A percentile compares a stretch with the other conserved stretches of the same genome.
These are phyloP conservation scores for Carex parvula DNA, from an alignment of 176 grass and related monocot genomes.

Conservation along the genomic window DNA sequence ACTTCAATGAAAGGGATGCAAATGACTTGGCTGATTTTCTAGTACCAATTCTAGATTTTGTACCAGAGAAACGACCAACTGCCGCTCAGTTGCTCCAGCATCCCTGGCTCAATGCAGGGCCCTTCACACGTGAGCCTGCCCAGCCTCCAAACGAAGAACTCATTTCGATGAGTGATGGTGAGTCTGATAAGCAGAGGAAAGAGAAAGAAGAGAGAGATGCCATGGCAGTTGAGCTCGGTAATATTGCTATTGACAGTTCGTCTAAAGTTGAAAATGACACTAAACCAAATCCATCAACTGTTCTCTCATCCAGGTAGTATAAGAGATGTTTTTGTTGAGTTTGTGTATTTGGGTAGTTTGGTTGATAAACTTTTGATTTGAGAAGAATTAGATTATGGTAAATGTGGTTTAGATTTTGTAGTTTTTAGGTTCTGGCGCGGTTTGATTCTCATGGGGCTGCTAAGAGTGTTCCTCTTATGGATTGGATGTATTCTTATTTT, in stretches of 20 bases:
- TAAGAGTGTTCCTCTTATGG: slow-evolving; percentile 30
- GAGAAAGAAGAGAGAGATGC: slow-evolving; percentile 79
- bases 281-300: slow-evolving; percentile 36
- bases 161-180: slow-evolving; percentile 25
- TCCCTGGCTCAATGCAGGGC: slow-evolving; percentile 70
- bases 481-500: slow-evolving; percentile 62
- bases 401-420: slow-evolving; percentile 43
- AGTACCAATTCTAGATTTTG: slow-evolving; percentile 88
- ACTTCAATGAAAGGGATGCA: slow-evolving; percentile 63
- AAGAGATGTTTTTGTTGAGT: slow-evolving; percentile 19
- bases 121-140: slow-evolving; percentile 36
- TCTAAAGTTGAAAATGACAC: slow-evolving; percentile 35
- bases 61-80: slow-evolving; percentile 82
- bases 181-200: slow-evolving; percentile 53
- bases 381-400: slow-evolving; percentile 42
- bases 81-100: slow-evolving; percentile 76
- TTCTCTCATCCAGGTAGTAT: slow-evolving; percentile 59
- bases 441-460: slow-evolving; percentile 41
- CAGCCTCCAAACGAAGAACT: slow-evolving; percentile 1
- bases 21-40: slow-evolving; percentile 76
- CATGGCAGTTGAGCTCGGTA: slow-evolving; percentile 64
- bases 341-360: slow-evolving; percentile 15
- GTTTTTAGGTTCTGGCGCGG: slow-evolving; percentile 30
- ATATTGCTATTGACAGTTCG: slow-evolving; percentile 70
- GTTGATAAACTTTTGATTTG: slow-evolving; percentile 22